Evolutionary conservation across 2,329 filamentous ascomycete species (phyloP).

Genomic region (Xenosphaeropsis pyriputrescens): DNA sequence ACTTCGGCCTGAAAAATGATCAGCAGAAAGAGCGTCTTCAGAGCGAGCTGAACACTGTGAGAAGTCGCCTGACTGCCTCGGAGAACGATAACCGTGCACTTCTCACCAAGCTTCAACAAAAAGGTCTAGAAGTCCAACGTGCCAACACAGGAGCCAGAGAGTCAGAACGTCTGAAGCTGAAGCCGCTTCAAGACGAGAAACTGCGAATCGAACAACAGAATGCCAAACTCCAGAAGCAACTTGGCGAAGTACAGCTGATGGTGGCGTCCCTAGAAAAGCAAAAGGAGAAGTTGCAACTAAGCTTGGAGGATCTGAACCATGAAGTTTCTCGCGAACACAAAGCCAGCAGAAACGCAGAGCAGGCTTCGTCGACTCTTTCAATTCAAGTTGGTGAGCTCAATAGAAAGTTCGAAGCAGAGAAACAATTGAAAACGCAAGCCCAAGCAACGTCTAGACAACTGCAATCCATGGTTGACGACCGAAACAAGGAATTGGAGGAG

Average conservation of each 20-base stretch:
- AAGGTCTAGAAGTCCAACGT: constrained; percentile 88
- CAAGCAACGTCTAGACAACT: constrained; percentile 74
- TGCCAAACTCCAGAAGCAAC: constrained; percentile 64
- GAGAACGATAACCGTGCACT: constrained; percentile 92
- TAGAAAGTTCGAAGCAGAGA: constrained; percentile 78
- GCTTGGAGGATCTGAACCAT: constrained; percentile 82
- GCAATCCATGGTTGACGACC: constrained; percentile 63
- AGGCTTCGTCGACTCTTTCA: constrained; percentile 64
- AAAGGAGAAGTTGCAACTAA: constrained; percentile 80
- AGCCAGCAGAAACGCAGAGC: constrained; percentile 78
- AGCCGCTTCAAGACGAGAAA: constrained; percentile 72
- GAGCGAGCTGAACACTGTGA: constrained; percentile 79
- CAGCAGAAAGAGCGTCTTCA: constrained; percentile 90
- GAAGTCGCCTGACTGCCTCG: constrained; percentile 76
- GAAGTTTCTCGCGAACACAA: constrained; percentile 85
- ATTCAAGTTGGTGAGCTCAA: constrained; percentile 82
- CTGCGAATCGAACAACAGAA: constrained; percentile 70
- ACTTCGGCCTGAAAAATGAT: constrained; percentile 80
- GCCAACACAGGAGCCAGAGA: constrained; percentile 79
- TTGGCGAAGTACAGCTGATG: constrained; percentile 72
- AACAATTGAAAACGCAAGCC: constrained; percentile 70
- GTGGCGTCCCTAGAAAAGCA: constrained; percentile 84
- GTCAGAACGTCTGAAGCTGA: constrained; percentile 62
- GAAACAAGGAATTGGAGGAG: constrained; percentile 68
- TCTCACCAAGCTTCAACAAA: constrained; percentile 95